Conservation (phyloP, 441 rosid species). For the Adansonia rubrostipa region DNA sequence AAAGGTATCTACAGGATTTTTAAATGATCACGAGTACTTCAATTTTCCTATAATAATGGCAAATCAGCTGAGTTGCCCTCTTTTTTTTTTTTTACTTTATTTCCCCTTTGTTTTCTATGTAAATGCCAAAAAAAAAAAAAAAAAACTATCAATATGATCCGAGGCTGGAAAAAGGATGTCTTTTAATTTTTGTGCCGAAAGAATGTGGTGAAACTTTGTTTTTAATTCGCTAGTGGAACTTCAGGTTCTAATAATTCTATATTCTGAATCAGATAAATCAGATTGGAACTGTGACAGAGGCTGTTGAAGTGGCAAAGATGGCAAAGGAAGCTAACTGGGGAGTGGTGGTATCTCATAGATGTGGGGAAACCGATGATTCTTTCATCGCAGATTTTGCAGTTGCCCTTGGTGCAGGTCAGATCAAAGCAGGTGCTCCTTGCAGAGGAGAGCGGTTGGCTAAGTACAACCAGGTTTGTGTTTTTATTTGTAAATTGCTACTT, state of each 20-base stretch:
- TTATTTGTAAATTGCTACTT: neutral
- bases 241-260: conserved; percentile 9
- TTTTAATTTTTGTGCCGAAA: conserved; percentile 12
- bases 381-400: conserved; percentile 91
- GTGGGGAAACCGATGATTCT: conserved; percentile 92
- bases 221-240: neutral
- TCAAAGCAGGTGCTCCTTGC: conserved; percentile 84
- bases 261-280: conserved; percentile 71
- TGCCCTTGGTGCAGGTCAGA: conserved; percentile 64
- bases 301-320: conserved; percentile 82
- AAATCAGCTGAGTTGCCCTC: neutral
- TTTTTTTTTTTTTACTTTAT: neutral
- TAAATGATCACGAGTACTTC: neutral
- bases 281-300: conserved; percentile 95
- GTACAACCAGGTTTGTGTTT: conserved; percentile 80
- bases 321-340: conserved; percentile 96
- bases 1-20: conserved; percentile 57
- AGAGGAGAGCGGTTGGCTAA: conserved; percentile 93
- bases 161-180: too few species aligned
- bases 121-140: too few species aligned
- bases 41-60: neutral
- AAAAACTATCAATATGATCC: too few species aligned
- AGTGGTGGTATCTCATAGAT: conserved; percentile 83
- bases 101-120: neutral
- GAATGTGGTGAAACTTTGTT: conserved; percentile 1